phyloP scores from a whole-genome alignment of 805 yeast genomes.

The Peterozyma xylosa region DNA sequence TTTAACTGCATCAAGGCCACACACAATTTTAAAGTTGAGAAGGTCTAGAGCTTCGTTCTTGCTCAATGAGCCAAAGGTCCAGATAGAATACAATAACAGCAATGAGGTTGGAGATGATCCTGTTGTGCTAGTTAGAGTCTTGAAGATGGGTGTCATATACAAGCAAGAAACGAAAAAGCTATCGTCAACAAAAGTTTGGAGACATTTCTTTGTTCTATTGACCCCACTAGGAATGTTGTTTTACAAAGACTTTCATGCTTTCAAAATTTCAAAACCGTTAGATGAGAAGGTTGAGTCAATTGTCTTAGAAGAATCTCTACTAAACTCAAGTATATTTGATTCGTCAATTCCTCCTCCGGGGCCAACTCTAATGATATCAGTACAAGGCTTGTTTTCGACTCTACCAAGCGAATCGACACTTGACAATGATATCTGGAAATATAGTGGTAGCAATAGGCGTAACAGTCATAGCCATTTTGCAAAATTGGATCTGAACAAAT shows the following conservation, averaged over 20 bases:
- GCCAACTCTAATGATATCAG: constrained; percentile 1
- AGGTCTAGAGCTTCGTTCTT: not conserved
- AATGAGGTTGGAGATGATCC: not conserved
- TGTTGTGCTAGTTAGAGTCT: constrained; percentile 22
- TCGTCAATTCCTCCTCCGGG: not conserved
- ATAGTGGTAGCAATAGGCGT: not conserved
- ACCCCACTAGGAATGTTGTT: constrained; percentile 43
- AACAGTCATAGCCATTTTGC: not conserved
- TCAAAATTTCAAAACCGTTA: constrained; percentile 20
- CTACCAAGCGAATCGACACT: not conserved
- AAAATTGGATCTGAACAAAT: constrained; percentile 17
- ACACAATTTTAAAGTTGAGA: not conserved
- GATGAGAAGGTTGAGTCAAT: constrained; percentile 14
- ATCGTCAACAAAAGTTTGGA: constrained; percentile 28
- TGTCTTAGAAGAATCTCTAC: constrained; percentile 18
- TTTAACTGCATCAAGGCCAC: not conserved
- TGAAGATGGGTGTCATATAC: constrained; percentile 31
- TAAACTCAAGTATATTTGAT: constrained; percentile 8
- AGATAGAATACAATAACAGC: not conserved
- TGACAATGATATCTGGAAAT: not conserved
- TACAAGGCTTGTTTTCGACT: constrained; percentile 7
- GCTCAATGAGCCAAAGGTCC: not conserved
- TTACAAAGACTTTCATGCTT: constrained; percentile 30
- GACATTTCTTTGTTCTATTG: constrained; percentile 35
- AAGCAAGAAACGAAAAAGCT: constrained; percentile 28